These are phyloP conservation scores for Huntiella savannae DNA, from an alignment of 2,329 filamentous ascomycete species.

Conservation along the genomic window DNA sequence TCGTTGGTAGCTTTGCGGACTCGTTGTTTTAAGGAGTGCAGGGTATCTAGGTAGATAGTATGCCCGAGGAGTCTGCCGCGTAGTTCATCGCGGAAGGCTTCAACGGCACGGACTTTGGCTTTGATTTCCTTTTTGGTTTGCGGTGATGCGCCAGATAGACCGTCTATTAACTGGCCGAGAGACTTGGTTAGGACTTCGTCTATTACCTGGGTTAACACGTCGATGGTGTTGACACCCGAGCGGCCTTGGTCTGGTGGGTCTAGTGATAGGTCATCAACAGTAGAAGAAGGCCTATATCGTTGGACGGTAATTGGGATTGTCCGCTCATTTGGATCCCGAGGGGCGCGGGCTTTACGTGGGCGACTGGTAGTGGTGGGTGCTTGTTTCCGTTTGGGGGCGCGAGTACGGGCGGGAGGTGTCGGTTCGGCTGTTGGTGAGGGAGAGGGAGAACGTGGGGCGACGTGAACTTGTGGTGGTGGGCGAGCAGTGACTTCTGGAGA, in stretches of 20 bases:
- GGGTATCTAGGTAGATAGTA: conserved; percentile 39
- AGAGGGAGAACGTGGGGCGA: neutral
- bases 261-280: conserved; percentile 24
- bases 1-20: conserved; percentile 37
- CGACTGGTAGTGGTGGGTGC: neutral
- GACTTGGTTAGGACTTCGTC: conserved; percentile 37
- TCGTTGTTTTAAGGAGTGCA: conserved; percentile 37
- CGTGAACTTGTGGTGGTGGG: neutral
- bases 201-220: conserved; percentile 42
- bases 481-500: neutral
- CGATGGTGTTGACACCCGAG: conserved; percentile 39
- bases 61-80: conserved; percentile 36
- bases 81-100: conserved; percentile 39
- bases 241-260: conserved; percentile 36
- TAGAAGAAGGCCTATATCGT: conserved; percentile 33
- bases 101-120: conserved; percentile 35
- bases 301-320: conserved; percentile 39
- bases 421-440: neutral
- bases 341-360: neutral
- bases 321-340: conserved; percentile 7
- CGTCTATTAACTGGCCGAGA: conserved; percentile 28
- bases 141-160: conserved; percentile 20
- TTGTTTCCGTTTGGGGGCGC: neutral
- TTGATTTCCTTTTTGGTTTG: conserved; percentile 32
- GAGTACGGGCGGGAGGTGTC: neutral